Evolutionary conservation across 352 stramenopile species (phyloP).

Genomic region (Sclerospora graminicola): DNA sequence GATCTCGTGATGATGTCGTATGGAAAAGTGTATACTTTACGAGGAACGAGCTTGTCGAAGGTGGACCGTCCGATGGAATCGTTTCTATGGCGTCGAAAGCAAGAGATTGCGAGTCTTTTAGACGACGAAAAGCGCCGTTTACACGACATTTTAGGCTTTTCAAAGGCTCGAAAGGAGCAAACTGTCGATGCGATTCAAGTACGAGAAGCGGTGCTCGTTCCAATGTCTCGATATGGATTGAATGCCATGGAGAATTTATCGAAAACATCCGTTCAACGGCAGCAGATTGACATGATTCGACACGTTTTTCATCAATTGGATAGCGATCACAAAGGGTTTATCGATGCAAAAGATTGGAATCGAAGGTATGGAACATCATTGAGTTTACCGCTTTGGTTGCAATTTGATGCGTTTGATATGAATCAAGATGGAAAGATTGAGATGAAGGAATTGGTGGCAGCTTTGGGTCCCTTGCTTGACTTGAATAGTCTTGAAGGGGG

Average conservation of each 20-base stretch:
- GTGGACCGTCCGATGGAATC: constrained; percentile 59
- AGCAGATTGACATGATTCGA: constrained; percentile 42
- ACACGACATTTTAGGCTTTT: constrained; percentile 34
- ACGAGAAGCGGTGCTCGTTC: no score
- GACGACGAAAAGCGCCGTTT: constrained; percentile 53
- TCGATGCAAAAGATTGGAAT: constrained; percentile 24
- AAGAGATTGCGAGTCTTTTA: constrained; percentile 52
- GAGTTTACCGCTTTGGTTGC: constrained; percentile 20
- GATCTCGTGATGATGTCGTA: constrained; percentile 31
- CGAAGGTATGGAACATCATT: constrained; percentile 5
- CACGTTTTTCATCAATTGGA: constrained; percentile 33
- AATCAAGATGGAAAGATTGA: constrained; percentile 37
- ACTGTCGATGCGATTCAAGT: constrained; percentile 6
- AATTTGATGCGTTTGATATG: constrained; percentile 46
- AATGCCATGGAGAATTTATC: no score
- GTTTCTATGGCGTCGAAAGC: constrained; percentile 69
- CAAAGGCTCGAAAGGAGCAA: no score
- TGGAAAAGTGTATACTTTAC: constrained; percentile 37
- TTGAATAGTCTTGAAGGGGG: no score
- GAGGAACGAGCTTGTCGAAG: constrained; percentile 30
- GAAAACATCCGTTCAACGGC: constrained; percentile 27
- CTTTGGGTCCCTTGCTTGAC: constrained; percentile 40
- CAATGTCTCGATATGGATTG: no score
- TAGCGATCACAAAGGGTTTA: constrained; percentile 22
- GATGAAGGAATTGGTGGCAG: constrained; percentile 43